Conservation (phyloP, 192 early-diverging fungal genomes). For the Rhizophagus prolifer region DNA sequence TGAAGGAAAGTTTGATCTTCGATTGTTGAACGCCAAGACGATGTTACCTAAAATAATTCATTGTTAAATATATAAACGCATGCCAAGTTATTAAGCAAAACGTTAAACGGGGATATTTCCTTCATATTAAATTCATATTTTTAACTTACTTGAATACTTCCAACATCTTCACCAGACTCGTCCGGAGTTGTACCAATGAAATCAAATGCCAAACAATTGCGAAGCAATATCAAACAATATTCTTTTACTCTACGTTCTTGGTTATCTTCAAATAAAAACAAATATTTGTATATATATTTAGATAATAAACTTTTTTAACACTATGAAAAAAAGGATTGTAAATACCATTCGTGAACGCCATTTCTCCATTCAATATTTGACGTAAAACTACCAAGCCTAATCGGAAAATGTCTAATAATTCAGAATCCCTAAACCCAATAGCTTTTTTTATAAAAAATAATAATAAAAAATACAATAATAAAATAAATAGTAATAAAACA, state of each 20-base stretch:
- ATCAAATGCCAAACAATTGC: slow-evolving; percentile 76
- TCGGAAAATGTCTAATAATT: slow-evolving; percentile 61
- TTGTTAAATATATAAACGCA: slow-evolving; percentile 29
- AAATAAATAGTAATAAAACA: neutral
- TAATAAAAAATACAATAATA: neutral
- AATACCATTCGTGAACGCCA: slow-evolving; percentile 45
- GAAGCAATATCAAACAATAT: slow-evolving; percentile 57
- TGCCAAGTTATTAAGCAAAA: too few species aligned
- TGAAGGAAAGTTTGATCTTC: slow-evolving; percentile 71
- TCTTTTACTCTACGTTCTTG: slow-evolving; percentile 45
- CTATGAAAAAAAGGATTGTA: neutral
- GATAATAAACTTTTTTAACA: neutral
- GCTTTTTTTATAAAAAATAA: slow-evolving; percentile 35
- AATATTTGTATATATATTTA: neutral
- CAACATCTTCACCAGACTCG: slow-evolving; percentile 76
- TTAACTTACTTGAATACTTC: slow-evolving; percentile 57
- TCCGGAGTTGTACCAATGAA: slow-evolving; percentile 79
- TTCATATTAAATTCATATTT: slow-evolving; percentile 22
- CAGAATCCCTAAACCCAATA: slow-evolving; percentile 58
- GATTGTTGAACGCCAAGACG: slow-evolving; percentile 74
- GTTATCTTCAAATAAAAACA: slow-evolving; percentile 25
- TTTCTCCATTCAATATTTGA: slow-evolving; percentile 37
- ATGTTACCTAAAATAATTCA: slow-evolving; percentile 66
- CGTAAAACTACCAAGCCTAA: slow-evolving; percentile 39
- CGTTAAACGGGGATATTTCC: too few species aligned